Percentiles rank a stretch among this genome's conserved stretches.
phyloP scores from a whole-genome alignment of 441 rosid species.

The Biscutella laevigata region DNA sequence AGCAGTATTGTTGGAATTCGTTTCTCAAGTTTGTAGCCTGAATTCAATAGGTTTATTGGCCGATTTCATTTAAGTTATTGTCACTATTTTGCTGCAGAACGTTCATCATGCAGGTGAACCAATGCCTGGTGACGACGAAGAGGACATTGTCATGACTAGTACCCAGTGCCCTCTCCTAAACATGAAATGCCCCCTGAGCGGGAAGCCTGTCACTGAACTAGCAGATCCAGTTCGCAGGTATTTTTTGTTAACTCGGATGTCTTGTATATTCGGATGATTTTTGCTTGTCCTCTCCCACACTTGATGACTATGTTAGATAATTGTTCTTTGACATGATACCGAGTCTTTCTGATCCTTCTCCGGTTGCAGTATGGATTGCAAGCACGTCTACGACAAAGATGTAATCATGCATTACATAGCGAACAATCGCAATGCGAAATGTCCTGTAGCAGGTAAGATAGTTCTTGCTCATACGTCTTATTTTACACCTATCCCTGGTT shows the following conservation, averaged over 20 bases:
- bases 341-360: slow-evolving; percentile 6
- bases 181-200: slow-evolving; percentile 65
- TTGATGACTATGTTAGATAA: not conserved
- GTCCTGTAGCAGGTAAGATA: slow-evolving; percentile 69
- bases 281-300: not conserved
- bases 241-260: not conserved
- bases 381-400: slow-evolving; percentile 66
- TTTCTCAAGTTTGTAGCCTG: not conserved
- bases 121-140: slow-evolving; percentile 94
- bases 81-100: slow-evolving; percentile 41
- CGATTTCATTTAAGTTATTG: not conserved
- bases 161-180: slow-evolving; percentile 76
- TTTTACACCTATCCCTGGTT: not conserved
- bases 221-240: slow-evolving; percentile 88
- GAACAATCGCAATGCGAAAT: slow-evolving; percentile 27
- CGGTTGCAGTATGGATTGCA: slow-evolving; percentile 64
- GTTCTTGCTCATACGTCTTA: not conserved
- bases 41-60: not conserved
- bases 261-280: not conserved
- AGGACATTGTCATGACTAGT: slow-evolving; percentile 77
- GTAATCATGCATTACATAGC: slow-evolving; percentile 45
- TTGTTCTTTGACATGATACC: not conserved
- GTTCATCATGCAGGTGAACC: slow-evolving; percentile 84
- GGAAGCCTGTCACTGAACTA: slow-evolving; percentile 66
- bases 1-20: not conserved